Conservation (phyloP, 768 basidiomycete genomes). For the Wakefieldia striispora region DNA sequence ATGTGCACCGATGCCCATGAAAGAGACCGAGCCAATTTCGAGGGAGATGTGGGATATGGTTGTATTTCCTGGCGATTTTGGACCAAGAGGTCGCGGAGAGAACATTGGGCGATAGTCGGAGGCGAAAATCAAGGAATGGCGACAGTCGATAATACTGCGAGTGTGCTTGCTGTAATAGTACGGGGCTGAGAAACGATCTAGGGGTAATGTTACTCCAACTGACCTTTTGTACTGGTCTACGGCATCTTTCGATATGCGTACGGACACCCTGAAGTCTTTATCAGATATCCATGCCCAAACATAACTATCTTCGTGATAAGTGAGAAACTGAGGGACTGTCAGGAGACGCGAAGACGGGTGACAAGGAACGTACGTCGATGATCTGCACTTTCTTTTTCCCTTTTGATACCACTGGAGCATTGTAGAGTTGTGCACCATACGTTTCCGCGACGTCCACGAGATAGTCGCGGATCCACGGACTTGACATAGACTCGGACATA, state of each 20-base stretch:
- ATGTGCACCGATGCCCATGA: slow-evolving; percentile 41
- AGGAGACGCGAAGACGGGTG: background rate
- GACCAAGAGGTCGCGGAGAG: slow-evolving; percentile 47
- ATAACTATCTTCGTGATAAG: slow-evolving; percentile 43
- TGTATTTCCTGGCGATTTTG: slow-evolving; percentile 36
- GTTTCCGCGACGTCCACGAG: slow-evolving; percentile 49
- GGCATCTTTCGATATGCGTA: slow-evolving; percentile 55
- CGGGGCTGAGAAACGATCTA: slow-evolving; percentile 5
- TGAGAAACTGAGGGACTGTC: slow-evolving; percentile 50
- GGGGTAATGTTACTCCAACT: slow-evolving; percentile 16
- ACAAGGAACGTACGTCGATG: slow-evolving; percentile 42
- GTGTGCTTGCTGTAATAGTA: slow-evolving; percentile 17
- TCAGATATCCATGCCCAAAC: slow-evolving; percentile 70
- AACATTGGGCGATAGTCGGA: slow-evolving; percentile 51
- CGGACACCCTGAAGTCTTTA: slow-evolving; percentile 46
- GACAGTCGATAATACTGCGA: slow-evolving; percentile 43
- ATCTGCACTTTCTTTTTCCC: slow-evolving; percentile 58
- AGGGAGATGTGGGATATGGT: slow-evolving; percentile 46
- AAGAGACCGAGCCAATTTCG: slow-evolving; percentile 45
- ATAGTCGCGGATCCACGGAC: slow-evolving; percentile 59
- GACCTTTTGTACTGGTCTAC: slow-evolving; percentile 42
- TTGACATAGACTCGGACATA: slow-evolving; percentile 39
- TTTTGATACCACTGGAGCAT: slow-evolving; percentile 10
- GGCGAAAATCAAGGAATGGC: slow-evolving; percentile 47
- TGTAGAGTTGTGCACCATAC: slow-evolving; percentile 44